Conservation (phyloP, 306 rosid species). For the Quercus parvula region DNA sequence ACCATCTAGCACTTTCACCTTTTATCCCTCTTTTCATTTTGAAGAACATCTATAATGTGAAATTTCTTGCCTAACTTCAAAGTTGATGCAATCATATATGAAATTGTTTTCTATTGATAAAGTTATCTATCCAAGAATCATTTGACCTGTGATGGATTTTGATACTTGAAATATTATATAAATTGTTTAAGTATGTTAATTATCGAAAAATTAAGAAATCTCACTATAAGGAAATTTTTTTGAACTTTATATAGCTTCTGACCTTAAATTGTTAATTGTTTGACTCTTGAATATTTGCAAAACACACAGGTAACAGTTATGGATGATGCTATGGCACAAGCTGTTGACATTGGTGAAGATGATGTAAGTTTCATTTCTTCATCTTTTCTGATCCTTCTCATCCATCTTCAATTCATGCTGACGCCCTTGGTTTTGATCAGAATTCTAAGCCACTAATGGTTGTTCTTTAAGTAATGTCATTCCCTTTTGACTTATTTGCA, state of each 20-base stretch:
- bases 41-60: not conserved
- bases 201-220: not conserved
- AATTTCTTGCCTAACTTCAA: not conserved
- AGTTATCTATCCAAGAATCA: not conserved
- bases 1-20: too few relatives aligned
- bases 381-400: not conserved
- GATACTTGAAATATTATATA: not conserved
- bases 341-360: conserved; percentile 91
- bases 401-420: not conserved
- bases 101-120: not conserved
- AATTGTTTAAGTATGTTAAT: not conserved
- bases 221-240: not conserved
- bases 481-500: conserved; percentile 10
- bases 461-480: conserved; percentile 9
- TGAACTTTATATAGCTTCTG: conserved; percentile 1
- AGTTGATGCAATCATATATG: not conserved
- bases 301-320: conserved; percentile 61
- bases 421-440: not conserved
- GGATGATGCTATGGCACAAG: conserved; percentile 94
- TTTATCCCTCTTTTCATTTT: not conserved
- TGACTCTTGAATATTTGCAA: conserved; percentile 19
- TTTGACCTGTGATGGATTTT: not conserved
- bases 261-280: conserved; percentile 6
- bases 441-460: conserved; percentile 8
- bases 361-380: conserved; percentile 56